Evolutionary conservation across 805 yeast species (phyloP).

Genomic region (Sugiyamaella americana): DNA sequence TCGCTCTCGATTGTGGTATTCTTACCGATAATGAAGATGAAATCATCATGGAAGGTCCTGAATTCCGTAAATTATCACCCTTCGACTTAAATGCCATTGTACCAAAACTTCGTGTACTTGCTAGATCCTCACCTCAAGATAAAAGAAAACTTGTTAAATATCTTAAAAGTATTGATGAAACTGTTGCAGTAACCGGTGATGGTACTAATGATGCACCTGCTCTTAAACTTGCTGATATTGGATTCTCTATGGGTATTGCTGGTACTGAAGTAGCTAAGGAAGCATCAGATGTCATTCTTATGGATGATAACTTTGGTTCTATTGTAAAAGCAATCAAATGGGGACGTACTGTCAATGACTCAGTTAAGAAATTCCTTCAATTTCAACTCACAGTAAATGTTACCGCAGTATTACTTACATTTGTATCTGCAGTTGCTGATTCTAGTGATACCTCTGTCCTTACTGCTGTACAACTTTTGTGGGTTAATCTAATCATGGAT

Average conservation of each 20-base stretch:
- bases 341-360: conserved; percentile 95
- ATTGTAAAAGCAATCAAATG: conserved; percentile 96
- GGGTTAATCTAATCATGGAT: conserved; percentile 98
- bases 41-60: conserved; percentile 89
- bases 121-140: conserved; percentile 95
- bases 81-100: conserved; percentile 52
- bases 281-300: conserved; percentile 85
- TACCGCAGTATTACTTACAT: conserved; percentile 92
- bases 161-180: conserved; percentile 73
- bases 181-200: conserved; percentile 98
- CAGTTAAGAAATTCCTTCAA: conserved; percentile 92
- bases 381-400: conserved; percentile 94
- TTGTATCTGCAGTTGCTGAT: conserved; percentile 87
- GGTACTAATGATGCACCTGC: conserved; percentile 99
- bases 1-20: conserved; percentile 82
- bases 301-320: conserved; percentile 91
- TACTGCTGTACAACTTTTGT: conserved; percentile 93
- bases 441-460: conserved; percentile 75
- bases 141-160: conserved; percentile 81
- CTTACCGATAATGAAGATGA: conserved; percentile 45
- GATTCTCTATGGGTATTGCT: conserved; percentile 96
- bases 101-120: conserved; percentile 78
- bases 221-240: conserved; percentile 91
- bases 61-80: conserved; percentile 60
- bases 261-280: conserved; percentile 99